Conservation (phyloP, 306 rosid genomes). For the Pterocarpus santalinus region DNA sequence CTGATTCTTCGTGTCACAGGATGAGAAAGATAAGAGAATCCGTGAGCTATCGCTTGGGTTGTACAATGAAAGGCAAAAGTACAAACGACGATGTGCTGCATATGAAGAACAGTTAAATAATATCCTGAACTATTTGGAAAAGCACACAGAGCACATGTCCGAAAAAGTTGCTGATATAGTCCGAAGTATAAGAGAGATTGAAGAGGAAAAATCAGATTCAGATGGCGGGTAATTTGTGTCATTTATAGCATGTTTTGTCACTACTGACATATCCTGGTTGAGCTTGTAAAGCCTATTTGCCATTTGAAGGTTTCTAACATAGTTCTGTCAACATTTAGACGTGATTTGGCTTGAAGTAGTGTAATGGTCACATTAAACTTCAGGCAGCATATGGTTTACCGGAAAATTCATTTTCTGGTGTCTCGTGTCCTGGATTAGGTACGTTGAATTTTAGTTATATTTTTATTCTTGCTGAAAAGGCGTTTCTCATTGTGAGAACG, state of each 20-base stretch:
- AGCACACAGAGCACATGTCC: slow-evolving; percentile 74
- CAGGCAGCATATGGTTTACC: slow-evolving; percentile 25
- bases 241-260: slow-evolving; percentile 23
- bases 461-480: no score
- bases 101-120: slow-evolving; percentile 69
- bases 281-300: slow-evolving; percentile 22
- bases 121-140: slow-evolving; percentile 67
- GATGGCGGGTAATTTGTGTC: slow-evolving; percentile 49
- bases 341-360: slow-evolving; percentile 37
- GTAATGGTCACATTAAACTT: slow-evolving; percentile 26
- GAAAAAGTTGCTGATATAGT: slow-evolving; percentile 67
- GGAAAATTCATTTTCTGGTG: no score
- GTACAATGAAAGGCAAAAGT: slow-evolving; percentile 76
- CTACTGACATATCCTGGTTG: background rate
- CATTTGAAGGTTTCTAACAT: slow-evolving; percentile 23
- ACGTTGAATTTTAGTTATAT: no score
- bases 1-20: slow-evolving; percentile 55
- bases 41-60: slow-evolving; percentile 70
- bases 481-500: background rate
- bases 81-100: slow-evolving; percentile 76
- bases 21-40: slow-evolving; percentile 80
- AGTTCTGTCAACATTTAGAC: slow-evolving; percentile 30
- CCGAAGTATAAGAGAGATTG: slow-evolving; percentile 65
- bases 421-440: no score
- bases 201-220: slow-evolving; percentile 60